These are phyloP conservation scores for Aureobasidium melanogenum DNA, from an alignment of 2,329 filamentous ascomycete genomes.

Conservation along the genomic window DNA sequence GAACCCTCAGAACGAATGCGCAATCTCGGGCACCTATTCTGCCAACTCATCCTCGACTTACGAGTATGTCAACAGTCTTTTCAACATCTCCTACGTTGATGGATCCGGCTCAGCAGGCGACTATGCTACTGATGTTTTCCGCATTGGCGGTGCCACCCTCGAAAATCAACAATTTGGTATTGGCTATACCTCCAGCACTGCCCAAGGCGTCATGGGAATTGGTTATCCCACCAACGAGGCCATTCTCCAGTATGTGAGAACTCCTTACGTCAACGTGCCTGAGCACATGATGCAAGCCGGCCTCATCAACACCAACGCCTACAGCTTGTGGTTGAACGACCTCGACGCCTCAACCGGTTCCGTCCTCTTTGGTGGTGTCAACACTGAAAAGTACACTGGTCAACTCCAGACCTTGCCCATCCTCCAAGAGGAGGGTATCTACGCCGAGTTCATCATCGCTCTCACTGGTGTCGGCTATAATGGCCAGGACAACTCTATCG, in stretches of 20 bases:
- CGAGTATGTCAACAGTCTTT: conserved; percentile 60
- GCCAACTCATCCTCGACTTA: conserved; percentile 70
- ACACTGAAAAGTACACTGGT: conserved; percentile 63
- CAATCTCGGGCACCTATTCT: conserved; percentile 55
- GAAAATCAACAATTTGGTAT: conserved; percentile 61
- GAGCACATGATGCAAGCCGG: conserved; percentile 55
- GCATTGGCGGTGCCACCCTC: conserved; percentile 47
- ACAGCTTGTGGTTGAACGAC: conserved; percentile 58
- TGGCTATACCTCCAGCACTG: conserved; percentile 52
- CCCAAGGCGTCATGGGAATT: conserved; percentile 72
- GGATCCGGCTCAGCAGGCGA: conserved; percentile 68
- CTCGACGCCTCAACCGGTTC: conserved; percentile 55
- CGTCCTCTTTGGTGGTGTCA: conserved; percentile 74
- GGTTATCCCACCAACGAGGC: conserved; percentile 77
- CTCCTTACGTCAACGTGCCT: conserved; percentile 52
- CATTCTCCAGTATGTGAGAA: conserved; percentile 48
- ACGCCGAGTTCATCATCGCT: conserved; percentile 46
- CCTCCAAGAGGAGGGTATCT: conserved; percentile 37
- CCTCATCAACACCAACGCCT: conserved; percentile 54
- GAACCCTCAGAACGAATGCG: conserved; percentile 41
- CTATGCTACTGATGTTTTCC: conserved; percentile 68
- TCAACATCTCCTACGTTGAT: conserved; percentile 85
- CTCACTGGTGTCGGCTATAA: conserved; percentile 39
- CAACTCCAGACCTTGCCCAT: conserved; percentile 54
- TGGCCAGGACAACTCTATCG: conserved; percentile 35